Conservation (phyloP, 768 basidiomycete species). For the Leccinellum albellum region DNA sequence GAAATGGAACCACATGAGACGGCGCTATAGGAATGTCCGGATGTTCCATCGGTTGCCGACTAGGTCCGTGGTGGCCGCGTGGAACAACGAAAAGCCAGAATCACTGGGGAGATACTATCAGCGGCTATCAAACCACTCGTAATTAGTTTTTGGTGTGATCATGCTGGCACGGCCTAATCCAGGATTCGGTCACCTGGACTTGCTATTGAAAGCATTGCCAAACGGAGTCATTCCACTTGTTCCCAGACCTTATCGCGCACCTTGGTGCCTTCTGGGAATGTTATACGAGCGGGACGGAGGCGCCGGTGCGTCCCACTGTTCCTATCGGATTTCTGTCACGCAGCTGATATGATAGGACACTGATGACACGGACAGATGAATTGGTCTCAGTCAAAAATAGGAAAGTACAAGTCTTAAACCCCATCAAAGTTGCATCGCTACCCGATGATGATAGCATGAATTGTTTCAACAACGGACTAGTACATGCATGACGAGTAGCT, state of each 20-base stretch:
- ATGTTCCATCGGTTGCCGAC: not conserved
- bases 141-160: not conserved
- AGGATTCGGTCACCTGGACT: not conserved
- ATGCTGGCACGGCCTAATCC: not conserved
- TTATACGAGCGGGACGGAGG: not conserved
- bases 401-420: not conserved
- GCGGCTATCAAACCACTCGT: not conserved
- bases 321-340: not conserved
- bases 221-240: not conserved
- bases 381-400: not conserved
- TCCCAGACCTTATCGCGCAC: constrained; percentile 1
- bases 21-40: not conserved
- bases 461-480: not conserved
- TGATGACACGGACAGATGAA: not conserved
- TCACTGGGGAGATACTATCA: not conserved
- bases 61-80: not conserved
- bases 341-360: not conserved
- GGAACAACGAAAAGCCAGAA: not conserved
- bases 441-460: too few relatives aligned
- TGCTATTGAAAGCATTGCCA: not conserved
- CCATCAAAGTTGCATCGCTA: not conserved
- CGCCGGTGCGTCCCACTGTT: not conserved
- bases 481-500: not conserved
- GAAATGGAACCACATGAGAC: constrained; percentile 4
- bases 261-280: not conserved